Evolutionary conservation across 192 early-diverging fungal species (phyloP), one percentile per base, ranked within the genome.

Genomic region (Linnemannia schmuckeri): DNA sequence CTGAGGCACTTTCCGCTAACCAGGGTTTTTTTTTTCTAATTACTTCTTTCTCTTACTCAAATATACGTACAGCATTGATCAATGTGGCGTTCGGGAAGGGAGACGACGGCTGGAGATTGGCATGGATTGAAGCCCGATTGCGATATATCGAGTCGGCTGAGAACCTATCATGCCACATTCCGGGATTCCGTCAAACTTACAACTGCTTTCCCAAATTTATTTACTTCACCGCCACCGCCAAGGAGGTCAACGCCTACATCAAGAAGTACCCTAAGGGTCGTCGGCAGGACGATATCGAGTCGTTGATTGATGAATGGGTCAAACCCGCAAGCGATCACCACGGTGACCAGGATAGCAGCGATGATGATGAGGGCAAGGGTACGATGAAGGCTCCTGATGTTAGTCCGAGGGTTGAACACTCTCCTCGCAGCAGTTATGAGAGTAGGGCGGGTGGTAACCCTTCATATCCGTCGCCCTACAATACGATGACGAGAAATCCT

Each of bases 141-240:
- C 54, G 72, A 17, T 74, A 80, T 44, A 80, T 74, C 30, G 71
- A 80, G 30, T 41, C 71, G 6, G 79, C 72, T 40, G 78, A 80
- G 78, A 80, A 80, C 71, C n/a, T 80, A 40, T 80, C 78, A 13
- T 74, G 74, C 30, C 49, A 73, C 15, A 61, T 80, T n/a, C 70
- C 78, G 4, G 71, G 55, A 0, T 80, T 66, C 71, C 79, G 79
- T 44, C 27, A 61, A 27, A 47, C 35, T 3, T 54, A 74, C 44
- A 18, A 80, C 33, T 73, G 49, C 4, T 80, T 80, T 18, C 79
- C 79, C 1, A 66, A 66, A 2, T 42, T 57, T 57, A 80, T 80
- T 8, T 80, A 80, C 42, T 80, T 71, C 33, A 66, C 55, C 1
- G 61, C 79, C 5, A 74, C 79, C 12, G 52, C 42, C 17, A 30